Evolutionary conservation across 768 basidiomycete species (phyloP).

Genomic region (Tylopilus balloui): DNA sequence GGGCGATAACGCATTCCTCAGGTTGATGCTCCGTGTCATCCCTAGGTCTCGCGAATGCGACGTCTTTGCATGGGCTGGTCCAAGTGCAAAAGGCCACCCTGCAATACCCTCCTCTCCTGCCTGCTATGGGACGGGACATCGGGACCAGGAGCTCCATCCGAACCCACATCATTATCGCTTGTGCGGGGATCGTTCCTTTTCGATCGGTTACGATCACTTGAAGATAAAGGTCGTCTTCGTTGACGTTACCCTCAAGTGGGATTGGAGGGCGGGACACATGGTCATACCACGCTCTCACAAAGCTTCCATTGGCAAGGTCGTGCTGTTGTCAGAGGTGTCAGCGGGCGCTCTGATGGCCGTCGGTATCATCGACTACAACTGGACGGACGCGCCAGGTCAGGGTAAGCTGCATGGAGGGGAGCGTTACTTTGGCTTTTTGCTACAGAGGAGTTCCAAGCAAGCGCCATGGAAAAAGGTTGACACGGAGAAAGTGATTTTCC

Average conservation of each 20-base stretch:
- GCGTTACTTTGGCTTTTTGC: constrained; percentile 18
- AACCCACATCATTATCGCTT: constrained; percentile 16
- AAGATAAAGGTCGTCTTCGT: constrained; percentile 10
- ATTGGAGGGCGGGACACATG: neutral
- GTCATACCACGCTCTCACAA: neutral
- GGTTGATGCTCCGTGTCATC: constrained; percentile 18
- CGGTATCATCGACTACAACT: constrained; percentile 20
- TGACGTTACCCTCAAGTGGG: neutral
- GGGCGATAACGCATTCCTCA: constrained; percentile 12
- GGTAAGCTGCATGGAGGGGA: constrained; percentile 4
- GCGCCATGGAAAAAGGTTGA: constrained; percentile 8
- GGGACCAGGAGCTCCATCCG: constrained; percentile 2
- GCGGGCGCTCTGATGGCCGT: constrained; percentile 13
- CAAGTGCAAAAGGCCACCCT: constrained; percentile 2
- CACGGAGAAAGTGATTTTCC: constrained; percentile 18
- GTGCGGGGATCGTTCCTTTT: constrained; percentile 19
- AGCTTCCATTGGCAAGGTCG: constrained; percentile 5
- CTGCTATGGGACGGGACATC: constrained; percentile 6
- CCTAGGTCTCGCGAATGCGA: constrained; percentile 18
- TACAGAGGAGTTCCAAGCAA: constrained; percentile 5
- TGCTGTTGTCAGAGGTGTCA: neutral
- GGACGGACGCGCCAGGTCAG: constrained; percentile 11
- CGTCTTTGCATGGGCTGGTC: constrained; percentile 15
- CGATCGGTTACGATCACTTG: constrained; percentile 2
- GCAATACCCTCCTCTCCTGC: constrained; percentile 14